Base-by-base conservation (phyloP, 2,329 filamentous ascomycete species). In the Paracorniculantispora psalliotae region DNA sequence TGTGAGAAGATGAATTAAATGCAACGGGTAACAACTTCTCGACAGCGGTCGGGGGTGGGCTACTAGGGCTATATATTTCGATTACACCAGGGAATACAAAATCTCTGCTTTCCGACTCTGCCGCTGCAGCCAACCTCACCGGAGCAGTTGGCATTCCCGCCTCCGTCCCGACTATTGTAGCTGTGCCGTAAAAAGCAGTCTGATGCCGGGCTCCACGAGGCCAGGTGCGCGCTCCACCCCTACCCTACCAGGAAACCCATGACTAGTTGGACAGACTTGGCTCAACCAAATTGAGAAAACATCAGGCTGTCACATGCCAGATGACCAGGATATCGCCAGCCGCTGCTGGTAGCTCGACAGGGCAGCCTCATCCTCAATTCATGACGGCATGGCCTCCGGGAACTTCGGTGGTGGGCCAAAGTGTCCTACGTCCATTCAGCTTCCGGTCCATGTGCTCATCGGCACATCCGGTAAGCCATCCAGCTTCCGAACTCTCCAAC, bases 371-470 rank as follows among this genome's bases (percentile, higher is more conserved):
- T 25, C 4, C 7, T 35, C 19, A n/a, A n/a, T n/a, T n/a, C n/a
- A n/a, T n/a, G n/a, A n/a, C n/a, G n/a, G n/a, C 43, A 43, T 28
- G 10, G n/a, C 17, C 9, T 17, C 15, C 19, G 51, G 26, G 10
- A 33, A 56, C 41, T 37, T n/a, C n/a, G n/a, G n/a, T 25, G 26
- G 53, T 47, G 53, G 53, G 53, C 39, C 53, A 56, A n/a, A n/a
- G n/a, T n/a, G n/a, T n/a, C n/a, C n/a, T n/a, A n/a, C n/a, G n/a
- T n/a, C n/a, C n/a, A n/a, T n/a, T n/a, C n/a, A n/a, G n/a, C n/a
- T n/a, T n/a, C n/a, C n/a, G n/a, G n/a, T n/a, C n/a, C n/a, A n/a
- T n/a, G n/a, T n/a, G n/a, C n/a, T n/a, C n/a, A n/a, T n/a, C n/a
- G n/a, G n/a, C n/a, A n/a, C n/a, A n/a, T n/a, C n/a, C n/a, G n/a